These are phyloP conservation scores for Cenchrus purpureus DNA, from an alignment of 176 grass and related monocot genomes.

Conservation along the genomic window DNA sequence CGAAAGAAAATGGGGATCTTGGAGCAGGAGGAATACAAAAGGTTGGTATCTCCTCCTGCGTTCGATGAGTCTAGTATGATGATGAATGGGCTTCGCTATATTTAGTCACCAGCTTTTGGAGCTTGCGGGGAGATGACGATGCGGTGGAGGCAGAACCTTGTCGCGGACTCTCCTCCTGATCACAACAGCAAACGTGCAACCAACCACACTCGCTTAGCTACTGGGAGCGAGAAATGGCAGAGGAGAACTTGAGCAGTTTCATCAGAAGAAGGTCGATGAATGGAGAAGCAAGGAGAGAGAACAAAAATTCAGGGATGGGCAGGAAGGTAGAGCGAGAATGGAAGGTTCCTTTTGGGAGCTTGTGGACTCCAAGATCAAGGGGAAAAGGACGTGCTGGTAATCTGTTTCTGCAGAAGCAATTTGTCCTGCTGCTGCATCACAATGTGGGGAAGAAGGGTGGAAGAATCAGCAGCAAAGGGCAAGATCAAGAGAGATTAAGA, in stretches of 20 bases:
- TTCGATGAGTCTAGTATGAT: conserved; percentile 1
- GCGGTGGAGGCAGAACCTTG: conserved; percentile 40
- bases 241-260: background rate
- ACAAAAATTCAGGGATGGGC: background rate
- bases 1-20: conserved; percentile 37
- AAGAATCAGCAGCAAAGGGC: background rate
- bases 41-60: background rate
- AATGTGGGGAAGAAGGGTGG: background rate
- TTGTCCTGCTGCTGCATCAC: background rate
- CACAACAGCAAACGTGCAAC: background rate
- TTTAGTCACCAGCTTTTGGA: conserved; percentile 33
- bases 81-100: conserved; percentile 9
- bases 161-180: background rate
- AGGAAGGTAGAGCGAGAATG: background rate
- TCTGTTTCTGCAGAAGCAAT: background rate
- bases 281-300: background rate
- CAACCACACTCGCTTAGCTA: background rate
- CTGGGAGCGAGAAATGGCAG: background rate
- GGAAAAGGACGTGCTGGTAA: background rate
- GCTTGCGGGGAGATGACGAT: conserved; percentile 38
- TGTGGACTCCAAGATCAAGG: conserved; percentile 10
- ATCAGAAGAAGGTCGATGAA: conserved; percentile 7
- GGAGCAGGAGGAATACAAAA: background rate
- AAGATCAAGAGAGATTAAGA: background rate
- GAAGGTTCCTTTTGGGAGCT: conserved; percentile 11